phyloP scores from a whole-genome alignment of 345 rosid genomes.

The Dovyalis caffra region DNA sequence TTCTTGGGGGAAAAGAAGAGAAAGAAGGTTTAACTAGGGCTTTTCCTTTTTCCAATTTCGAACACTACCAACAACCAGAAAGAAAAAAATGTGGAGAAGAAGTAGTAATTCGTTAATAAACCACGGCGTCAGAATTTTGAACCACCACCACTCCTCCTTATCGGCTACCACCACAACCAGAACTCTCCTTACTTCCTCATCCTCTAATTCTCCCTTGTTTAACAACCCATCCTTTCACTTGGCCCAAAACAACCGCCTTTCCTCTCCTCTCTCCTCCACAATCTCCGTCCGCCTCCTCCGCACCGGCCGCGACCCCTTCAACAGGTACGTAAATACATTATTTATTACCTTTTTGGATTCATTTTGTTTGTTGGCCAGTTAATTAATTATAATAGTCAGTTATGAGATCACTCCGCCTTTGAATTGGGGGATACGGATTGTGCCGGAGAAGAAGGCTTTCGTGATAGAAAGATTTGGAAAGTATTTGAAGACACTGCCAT shows the following conservation, averaged over 20 bases:
- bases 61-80: neutral
- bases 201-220: neutral
- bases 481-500: slow-evolving; percentile 67
- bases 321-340: slow-evolving; percentile 23
- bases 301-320: slow-evolving; percentile 40
- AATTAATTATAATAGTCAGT: slow-evolving; percentile 22
- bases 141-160: neutral
- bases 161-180: neutral
- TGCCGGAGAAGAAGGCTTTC: slow-evolving; percentile 84
- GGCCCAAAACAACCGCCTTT: neutral
- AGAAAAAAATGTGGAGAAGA: neutral
- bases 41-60: neutral
- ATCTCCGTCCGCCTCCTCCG: slow-evolving; percentile 48
- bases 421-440: slow-evolving; percentile 89
- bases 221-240: neutral
- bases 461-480: slow-evolving; percentile 91
- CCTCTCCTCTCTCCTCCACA: slow-evolving; percentile 23
- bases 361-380: neutral
- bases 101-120: neutral
- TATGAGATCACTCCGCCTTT: slow-evolving; percentile 70
- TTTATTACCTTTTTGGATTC: neutral
- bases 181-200: neutral
- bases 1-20: too few species aligned
- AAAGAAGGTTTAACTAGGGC: too few species aligned
- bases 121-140: neutral